A percentile compares a stretch with the other conserved stretches of the same genome.
Evolutionary conservation across 1,139 yeast genomes (phyloP).

Genomic region (Eremothecium coryli): DNA sequence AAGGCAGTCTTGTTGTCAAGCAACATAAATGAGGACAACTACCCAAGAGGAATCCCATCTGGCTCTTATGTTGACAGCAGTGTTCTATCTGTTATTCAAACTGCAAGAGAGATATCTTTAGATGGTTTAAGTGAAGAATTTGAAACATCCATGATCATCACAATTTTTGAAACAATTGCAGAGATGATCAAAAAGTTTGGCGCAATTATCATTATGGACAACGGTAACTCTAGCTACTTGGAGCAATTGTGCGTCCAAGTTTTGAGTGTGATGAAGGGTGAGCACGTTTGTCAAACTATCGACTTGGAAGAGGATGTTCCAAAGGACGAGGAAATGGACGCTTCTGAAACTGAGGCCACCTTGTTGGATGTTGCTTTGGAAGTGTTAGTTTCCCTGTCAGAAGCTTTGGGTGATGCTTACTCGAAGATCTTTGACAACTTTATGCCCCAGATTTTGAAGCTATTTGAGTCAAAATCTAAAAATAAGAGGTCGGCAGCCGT

Average conservation of each 20-base stretch:
- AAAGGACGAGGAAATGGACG: conserved; percentile 48
- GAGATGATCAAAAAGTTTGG: conserved; percentile 70
- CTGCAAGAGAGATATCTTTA: conserved; percentile 59
- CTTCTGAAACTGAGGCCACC: conserved; percentile 82
- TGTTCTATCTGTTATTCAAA: conserved; percentile 51
- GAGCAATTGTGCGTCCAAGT: conserved; percentile 64
- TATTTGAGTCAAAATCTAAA: conserved; percentile 57
- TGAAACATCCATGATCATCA: conserved; percentile 71
- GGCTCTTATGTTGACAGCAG: conserved; percentile 49
- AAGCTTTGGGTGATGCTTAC: conserved; percentile 61
- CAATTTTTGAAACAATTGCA: conserved; percentile 65
- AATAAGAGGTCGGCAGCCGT: conserved; percentile 73
- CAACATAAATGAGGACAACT: conserved; percentile 42
- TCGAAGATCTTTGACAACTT: conserved; percentile 61
- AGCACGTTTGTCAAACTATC: conserved; percentile 72
- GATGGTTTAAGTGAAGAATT: conserved; percentile 65
- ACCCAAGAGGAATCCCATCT: conserved; percentile 68
- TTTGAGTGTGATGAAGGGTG: conserved; percentile 62
- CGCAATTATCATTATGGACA: conserved; percentile 56
- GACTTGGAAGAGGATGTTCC: conserved; percentile 47
- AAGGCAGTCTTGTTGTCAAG: conserved; percentile 57
- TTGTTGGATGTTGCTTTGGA: conserved; percentile 81
- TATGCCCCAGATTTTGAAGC: conserved; percentile 54
- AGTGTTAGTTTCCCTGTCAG: conserved; percentile 67
- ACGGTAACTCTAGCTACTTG: conserved; percentile 49